Evolutionary conservation across 495 filamentous ascomycete genomes (phyloP), one percentile per base, ranked within the genome.

Genomic region (Podospora pseudocomata): DNA sequence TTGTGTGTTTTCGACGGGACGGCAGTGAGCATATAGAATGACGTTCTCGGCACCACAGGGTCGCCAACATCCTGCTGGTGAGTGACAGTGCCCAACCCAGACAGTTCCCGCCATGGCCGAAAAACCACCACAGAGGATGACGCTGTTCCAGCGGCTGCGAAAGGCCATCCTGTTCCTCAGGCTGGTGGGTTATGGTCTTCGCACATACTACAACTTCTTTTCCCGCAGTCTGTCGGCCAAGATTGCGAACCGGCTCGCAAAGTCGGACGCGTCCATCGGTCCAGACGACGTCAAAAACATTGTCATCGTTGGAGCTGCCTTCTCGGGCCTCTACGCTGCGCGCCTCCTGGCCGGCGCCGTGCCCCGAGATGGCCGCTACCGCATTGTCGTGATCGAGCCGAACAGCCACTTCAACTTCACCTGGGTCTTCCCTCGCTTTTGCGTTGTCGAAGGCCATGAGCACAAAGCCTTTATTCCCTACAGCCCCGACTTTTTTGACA

Each of bases 341-440:
- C 70, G 76, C 32, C 77, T 77, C 34, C 81, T 88, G 11, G 78
- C 80, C 6, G 73, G 80, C 54, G 76, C 78, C 9, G 67, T 89
- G 0, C 82, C 85, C 1, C 79, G 81, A 1, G 75, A 80, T 53
- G 76, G 75, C 18, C 73, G 68, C 0, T 87, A 83, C 71, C 76
- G 79, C 5, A 82, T 87, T 15, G 74, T 87, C 2, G 75, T 88
- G 0, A 75, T 89, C 20, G 87, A 90, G 73, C 83, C 81, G 59
- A 85, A 86, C 69, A 81, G 80, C 15, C 87, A 88, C 72, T 85
- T 88, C 73, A 83, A 90, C 63, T 85, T 85, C 67, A 80, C 80
- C 0, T 90, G 84, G 77, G 81, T 82, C 9, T 80, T 88, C 53
- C 81, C 81, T 0, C 80, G 86, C 0, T 85, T 84, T 56, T 81